Evolutionary conservation across 2,329 filamentous ascomycete species (phyloP), one percentile per base, ranked within the genome.

Genomic region (Fusarium devonianum): DNA sequence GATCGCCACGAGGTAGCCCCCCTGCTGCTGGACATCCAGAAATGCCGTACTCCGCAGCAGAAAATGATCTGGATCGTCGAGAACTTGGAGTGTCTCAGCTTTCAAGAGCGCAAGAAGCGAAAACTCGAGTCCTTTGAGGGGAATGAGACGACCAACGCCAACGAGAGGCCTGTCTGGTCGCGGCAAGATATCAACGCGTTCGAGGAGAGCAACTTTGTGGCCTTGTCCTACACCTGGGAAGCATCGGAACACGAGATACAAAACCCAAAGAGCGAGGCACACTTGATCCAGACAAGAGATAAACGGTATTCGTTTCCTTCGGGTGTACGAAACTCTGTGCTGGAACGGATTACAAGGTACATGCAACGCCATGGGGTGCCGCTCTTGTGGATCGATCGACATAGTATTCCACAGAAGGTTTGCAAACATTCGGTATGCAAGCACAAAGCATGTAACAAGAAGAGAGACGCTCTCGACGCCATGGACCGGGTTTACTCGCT

Each of bases 401-500:
- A 68, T 35, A 64, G 67, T 14, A 66, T 68, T 11, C 52, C 49
- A 0, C 65, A 68, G 41, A 51, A 58, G 17, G 48, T 44, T 8
- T 68, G 64, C 52, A 42, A 49, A 18, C 26, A 44, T 12, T 5
- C 16, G 2, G 5, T 35, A 11, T 65, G 58, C 26, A 33, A 26
- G 2, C 57, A 68, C 17, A 11, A 7, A 4, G 43, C 43, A 7
- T 67, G 64, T 41, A 46, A 43, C n/a, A 28, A 64, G 30, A 69
- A 69, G 30, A 48, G 53, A 7, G 43, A 64, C 6, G 67, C 60
- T 3, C 22, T 71, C 3, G 62, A 66, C 38, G 61, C 63, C 1
- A 71, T 71, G 69, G 68, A 71, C 5, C 58, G 67, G 3, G 65
- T 71, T 10, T 71, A 71, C 28, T 58, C 62, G 4, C 43, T 58